A percentile compares a stretch with the other conserved stretches of the same genome.
Conservation (phyloP, 495 filamentous ascomycete genomes). For the Hypoxylon perforatum region DNA sequence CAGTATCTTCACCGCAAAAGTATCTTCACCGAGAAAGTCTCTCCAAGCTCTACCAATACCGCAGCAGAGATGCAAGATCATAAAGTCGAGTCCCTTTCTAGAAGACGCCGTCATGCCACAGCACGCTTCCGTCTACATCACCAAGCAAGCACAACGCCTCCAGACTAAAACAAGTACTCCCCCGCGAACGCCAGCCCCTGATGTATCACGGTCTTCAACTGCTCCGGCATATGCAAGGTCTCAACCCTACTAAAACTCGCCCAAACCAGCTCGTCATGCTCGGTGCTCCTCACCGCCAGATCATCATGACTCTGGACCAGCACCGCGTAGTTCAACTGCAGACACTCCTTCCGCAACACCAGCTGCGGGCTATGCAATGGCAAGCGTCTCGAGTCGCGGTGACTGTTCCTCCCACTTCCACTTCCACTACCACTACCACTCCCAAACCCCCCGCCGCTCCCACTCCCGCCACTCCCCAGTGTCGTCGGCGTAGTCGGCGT, state of each 20-base stretch:
- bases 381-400: constrained; percentile 9
- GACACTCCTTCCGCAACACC: constrained; percentile 24
- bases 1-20: too few species aligned
- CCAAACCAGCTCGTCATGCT: constrained; percentile 45
- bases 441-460: too few species aligned
- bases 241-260: constrained; percentile 36
- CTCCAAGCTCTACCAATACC: too few species aligned
- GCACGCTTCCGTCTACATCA: background rate
- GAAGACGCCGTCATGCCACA: too few species aligned
- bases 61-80: too few species aligned
- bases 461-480: background rate
- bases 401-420: background rate
- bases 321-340: constrained; percentile 45
- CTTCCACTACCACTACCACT: too few species aligned
- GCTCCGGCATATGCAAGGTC: constrained; percentile 40
- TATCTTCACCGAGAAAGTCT: background rate
- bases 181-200: constrained; percentile 44
- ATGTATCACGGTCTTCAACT: constrained; percentile 37
- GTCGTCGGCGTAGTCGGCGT: background rate
- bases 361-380: constrained; percentile 28
- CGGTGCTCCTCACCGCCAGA: constrained; percentile 13
- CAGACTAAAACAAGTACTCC: constrained; percentile 28
- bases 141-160: background rate
- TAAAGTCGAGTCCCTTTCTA: too few species aligned
- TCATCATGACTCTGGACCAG: constrained; percentile 40